A percentile compares a stretch with the other conserved stretches of the same genome.
Evolutionary conservation across 2,329 filamentous ascomycete genomes (phyloP).

Genomic region (Fusarium verrucosum): DNA sequence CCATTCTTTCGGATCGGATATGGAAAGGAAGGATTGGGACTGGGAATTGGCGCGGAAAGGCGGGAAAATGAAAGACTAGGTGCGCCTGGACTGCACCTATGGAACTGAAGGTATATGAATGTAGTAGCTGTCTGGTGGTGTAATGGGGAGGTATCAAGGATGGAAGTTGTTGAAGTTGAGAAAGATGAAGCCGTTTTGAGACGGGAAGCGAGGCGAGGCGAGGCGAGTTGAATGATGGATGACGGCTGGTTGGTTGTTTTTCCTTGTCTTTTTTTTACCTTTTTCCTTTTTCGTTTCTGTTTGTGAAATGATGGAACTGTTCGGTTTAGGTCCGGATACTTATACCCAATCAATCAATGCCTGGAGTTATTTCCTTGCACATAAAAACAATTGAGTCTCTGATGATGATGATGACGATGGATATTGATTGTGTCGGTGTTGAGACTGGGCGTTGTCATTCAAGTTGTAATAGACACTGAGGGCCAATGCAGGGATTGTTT

Average conservation of each 20-base stretch:
- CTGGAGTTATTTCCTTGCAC: constrained; percentile 41
- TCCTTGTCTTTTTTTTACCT: constrained; percentile 19
- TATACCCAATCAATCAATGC: constrained; percentile 46
- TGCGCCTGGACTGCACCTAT: constrained; percentile 13
- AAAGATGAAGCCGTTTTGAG: constrained; percentile 25
- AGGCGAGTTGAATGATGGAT: too few relatives aligned
- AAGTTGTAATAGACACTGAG: too few relatives aligned
- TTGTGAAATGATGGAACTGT: constrained; percentile 30
- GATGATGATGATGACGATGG: too few relatives aligned
- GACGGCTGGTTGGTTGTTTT: constrained; percentile 34
- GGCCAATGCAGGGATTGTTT: too few relatives aligned
- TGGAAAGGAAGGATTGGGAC: constrained; percentile 23
- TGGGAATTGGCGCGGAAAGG: constrained; percentile 31
- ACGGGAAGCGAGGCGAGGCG: constrained; percentile 19
- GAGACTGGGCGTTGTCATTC: too few relatives aligned
- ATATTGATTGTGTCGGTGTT: too few relatives aligned
- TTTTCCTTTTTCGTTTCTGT: constrained; percentile 20
- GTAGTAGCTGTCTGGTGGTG: too few relatives aligned
- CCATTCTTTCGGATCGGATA: constrained; percentile 36
- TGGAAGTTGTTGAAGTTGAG: constrained; percentile 1
- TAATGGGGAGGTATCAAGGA: constrained; percentile 36
- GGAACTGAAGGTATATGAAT: not conserved
- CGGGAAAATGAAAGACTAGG: constrained; percentile 28
- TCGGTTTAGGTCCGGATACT: constrained; percentile 43
- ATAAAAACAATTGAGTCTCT: not conserved